Percentiles rank a stretch among this genome's conserved stretches.
Conservation (phyloP, 2,329 filamentous ascomycete genomes). For the Penicillium capsulatum region DNA sequence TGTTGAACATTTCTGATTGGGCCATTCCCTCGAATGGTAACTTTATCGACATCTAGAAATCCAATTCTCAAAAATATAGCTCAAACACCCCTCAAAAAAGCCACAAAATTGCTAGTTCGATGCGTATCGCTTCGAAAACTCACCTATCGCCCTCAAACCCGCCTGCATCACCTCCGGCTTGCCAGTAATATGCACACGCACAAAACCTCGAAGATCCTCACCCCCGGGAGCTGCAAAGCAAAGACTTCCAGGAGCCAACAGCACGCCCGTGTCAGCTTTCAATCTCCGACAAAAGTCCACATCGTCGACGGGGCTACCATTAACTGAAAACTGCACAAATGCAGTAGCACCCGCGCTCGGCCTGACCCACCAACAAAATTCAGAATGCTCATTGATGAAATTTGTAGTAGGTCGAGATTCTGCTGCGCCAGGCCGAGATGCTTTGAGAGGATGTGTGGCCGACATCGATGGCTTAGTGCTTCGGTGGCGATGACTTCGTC, state of each 20-base stretch:
- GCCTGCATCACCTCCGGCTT: background rate
- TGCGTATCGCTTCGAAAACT: background rate
- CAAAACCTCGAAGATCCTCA: constrained; percentile 8
- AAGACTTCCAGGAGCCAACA: constrained; percentile 10
- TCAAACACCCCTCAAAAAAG: too few species aligned
- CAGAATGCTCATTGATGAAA: constrained; percentile 1
- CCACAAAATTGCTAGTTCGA: too few species aligned
- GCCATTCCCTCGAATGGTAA: too few species aligned
- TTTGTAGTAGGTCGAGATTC: constrained; percentile 3
- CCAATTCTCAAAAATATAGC: too few species aligned
- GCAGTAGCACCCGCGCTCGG: constrained; percentile 7
- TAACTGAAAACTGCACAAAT: constrained; percentile 2
- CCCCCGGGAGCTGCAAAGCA: constrained; percentile 5
- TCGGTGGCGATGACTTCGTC: constrained; percentile 8
- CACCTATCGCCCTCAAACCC: background rate
- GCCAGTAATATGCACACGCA: constrained; percentile 8
- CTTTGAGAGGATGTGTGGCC: constrained; percentile 5
- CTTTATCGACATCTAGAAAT: too few species aligned
- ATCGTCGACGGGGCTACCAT: constrained; percentile 5
- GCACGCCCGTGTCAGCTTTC: constrained; percentile 3
- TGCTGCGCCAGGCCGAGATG: constrained; percentile 4
- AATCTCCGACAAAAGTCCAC: constrained; percentile 7
- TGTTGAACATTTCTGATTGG: too few species aligned
- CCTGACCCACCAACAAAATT: constrained; percentile 1
- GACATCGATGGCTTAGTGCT: constrained; percentile 7